phyloP scores from a whole-genome alignment of 179 eudicot species.

The Beta lomatogona region DNA sequence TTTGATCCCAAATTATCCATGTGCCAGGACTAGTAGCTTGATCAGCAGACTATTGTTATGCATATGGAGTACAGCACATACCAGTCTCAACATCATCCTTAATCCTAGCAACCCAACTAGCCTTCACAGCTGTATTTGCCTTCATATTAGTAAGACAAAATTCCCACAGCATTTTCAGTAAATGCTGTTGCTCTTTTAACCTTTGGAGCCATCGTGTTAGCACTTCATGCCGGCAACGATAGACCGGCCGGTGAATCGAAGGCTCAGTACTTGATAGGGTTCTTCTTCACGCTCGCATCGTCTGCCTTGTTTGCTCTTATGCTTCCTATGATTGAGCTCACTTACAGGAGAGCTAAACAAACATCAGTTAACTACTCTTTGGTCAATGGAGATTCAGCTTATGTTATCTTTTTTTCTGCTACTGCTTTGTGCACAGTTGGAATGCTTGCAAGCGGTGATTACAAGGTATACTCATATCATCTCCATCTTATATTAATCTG shows the following conservation, averaged over 20 bases:
- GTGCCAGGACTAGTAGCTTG: constrained; percentile 54
- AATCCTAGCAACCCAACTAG: constrained; percentile 57
- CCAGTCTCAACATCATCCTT: constrained; percentile 68
- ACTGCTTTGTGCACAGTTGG: constrained; percentile 55
- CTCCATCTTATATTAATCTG: no score
- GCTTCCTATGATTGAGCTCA: constrained; percentile 56
- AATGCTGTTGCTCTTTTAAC: constrained; percentile 63
- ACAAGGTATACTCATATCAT: constrained; percentile 39
- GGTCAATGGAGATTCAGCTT: constrained; percentile 67
- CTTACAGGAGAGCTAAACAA: constrained; percentile 46
- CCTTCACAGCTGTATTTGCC: constrained; percentile 62
- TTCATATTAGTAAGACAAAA: constrained; percentile 50
- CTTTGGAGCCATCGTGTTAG: constrained; percentile 59
- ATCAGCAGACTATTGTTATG: constrained; percentile 55
- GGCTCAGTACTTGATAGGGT: constrained; percentile 45
- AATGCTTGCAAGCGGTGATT: constrained; percentile 57
- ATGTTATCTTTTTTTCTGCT: constrained; percentile 50
- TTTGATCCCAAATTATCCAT: not conserved
- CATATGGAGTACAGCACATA: constrained; percentile 56
- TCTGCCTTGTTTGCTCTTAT: constrained; percentile 56
- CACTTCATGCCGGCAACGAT: constrained; percentile 53
- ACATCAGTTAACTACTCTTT: constrained; percentile 36
- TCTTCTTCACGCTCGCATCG: constrained; percentile 51
- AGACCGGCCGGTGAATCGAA: constrained; percentile 42
- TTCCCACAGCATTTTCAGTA: constrained; percentile 50